A percentile compares a stretch with the other conserved stretches of the same genome.
phyloP scores from a whole-genome alignment of 495 filamentous ascomycete species.

The Halenospora varia region DNA sequence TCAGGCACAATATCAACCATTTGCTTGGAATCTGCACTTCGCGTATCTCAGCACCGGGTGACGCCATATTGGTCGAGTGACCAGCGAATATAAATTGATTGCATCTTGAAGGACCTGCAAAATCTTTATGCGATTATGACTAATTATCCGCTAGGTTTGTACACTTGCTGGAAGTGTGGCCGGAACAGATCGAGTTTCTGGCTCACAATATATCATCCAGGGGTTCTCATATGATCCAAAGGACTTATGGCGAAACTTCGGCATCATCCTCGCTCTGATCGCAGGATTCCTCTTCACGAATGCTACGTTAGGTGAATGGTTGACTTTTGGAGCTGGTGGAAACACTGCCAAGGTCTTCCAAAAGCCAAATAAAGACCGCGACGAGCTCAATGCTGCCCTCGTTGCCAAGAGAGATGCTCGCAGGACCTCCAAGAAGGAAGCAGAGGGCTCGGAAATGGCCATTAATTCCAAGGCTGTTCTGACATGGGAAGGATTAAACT shows the following conservation, averaged over 20 bases:
- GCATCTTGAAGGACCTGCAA: too few species aligned
- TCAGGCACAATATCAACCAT: background rate
- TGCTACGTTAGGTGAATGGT: constrained; percentile 67
- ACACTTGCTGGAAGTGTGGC: constrained; percentile 18
- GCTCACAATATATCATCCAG: constrained; percentile 22
- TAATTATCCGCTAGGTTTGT: constrained; percentile 23
- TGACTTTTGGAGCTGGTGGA: constrained; percentile 64
- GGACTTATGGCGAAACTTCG: constrained; percentile 69
- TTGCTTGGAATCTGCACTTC: background rate
- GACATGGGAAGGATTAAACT: constrained; percentile 57
- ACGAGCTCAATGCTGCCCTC: constrained; percentile 63
- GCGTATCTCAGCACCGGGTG: background rate
- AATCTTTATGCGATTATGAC: too few species aligned
- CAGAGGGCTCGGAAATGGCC: constrained; percentile 59
- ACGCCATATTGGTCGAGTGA: background rate
- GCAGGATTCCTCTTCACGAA: constrained; percentile 65
- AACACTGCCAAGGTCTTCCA: constrained; percentile 68
- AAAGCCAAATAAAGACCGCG: constrained; percentile 64
- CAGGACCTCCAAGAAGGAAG: constrained; percentile 43
- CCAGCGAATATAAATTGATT: too few species aligned
- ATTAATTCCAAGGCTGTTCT: constrained; percentile 60
- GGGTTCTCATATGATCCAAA: constrained; percentile 50
- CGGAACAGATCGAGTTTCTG: constrained; percentile 30
- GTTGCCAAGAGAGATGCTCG: constrained; percentile 50
- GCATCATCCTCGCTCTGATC: constrained; percentile 64